Conservation (phyloP, 2,329 filamentous ascomycete genomes). For the Akanthomyces dipterigenus region DNA sequence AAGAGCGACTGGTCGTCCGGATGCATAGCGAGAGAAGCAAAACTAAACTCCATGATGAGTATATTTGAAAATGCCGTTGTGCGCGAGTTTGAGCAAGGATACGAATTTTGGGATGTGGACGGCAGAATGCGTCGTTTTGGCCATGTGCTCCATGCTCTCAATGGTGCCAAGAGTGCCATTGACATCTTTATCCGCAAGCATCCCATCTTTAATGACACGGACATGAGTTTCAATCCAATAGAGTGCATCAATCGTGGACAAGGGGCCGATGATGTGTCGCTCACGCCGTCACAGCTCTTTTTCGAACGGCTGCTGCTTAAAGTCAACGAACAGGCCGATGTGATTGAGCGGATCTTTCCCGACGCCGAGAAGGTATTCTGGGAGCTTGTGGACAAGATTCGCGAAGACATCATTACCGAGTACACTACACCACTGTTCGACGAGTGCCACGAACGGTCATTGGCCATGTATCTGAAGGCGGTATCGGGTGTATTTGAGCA, state of each 20-base stretch:
- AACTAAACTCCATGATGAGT: slow-evolving; percentile 64
- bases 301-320: slow-evolving; percentile 68
- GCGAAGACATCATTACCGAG: slow-evolving; percentile 77
- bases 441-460: slow-evolving; percentile 70
- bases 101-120: slow-evolving; percentile 81
- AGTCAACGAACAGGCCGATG: slow-evolving; percentile 72
- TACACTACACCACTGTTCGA: slow-evolving; percentile 83
- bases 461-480: slow-evolving; percentile 74
- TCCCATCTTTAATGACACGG: slow-evolving; percentile 68
- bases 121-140: slow-evolving; percentile 86
- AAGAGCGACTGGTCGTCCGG: slow-evolving; percentile 75
- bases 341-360: slow-evolving; percentile 81
- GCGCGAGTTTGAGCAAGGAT: slow-evolving; percentile 87
- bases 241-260: slow-evolving; percentile 69
- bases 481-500: slow-evolving; percentile 86
- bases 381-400: slow-evolving; percentile 72
- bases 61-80: slow-evolving; percentile 89
- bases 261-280: slow-evolving; percentile 58
- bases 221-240: slow-evolving; percentile 59
- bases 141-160: slow-evolving; percentile 73
- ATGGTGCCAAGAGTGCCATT: slow-evolving; percentile 70
- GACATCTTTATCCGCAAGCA: slow-evolving; percentile 88
- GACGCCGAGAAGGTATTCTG: slow-evolving; percentile 64
- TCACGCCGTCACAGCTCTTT: slow-evolving; percentile 76
- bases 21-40: slow-evolving; percentile 63